Evolutionary conservation across 306 rosid species (phyloP).

Genomic region (Argentina anserina): DNA sequence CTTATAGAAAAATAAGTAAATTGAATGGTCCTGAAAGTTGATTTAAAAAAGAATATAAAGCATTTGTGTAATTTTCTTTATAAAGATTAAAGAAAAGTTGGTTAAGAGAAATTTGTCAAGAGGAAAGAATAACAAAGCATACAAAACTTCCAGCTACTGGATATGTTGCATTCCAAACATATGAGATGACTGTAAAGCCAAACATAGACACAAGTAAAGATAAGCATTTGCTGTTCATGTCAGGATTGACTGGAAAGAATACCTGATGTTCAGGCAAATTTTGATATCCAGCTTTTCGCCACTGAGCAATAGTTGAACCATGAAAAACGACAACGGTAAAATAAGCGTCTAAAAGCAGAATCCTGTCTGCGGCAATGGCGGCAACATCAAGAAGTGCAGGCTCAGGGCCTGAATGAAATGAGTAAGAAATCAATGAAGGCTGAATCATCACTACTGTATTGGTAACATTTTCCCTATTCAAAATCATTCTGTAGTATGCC

Average conservation of each 20-base stretch:
- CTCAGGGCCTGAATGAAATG: slow-evolving; percentile 86
- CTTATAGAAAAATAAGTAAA: not conserved
- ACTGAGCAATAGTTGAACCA: slow-evolving; percentile 96
- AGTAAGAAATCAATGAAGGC: slow-evolving; percentile 90
- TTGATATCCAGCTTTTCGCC: slow-evolving; percentile 97
- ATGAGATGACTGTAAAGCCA: not conserved
- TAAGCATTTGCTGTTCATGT: not conserved
- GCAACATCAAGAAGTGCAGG: slow-evolving; percentile 96
- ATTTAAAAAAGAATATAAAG: not conserved
- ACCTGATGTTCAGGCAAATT: slow-evolving; percentile 90
- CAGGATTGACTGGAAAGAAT: slow-evolving; percentile 5
- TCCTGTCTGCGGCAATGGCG: slow-evolving; percentile 89
- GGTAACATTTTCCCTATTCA: slow-evolving; percentile 87
- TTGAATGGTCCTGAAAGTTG: not conserved
- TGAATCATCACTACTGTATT: slow-evolving; percentile 97
- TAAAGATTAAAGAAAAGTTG: not conserved
- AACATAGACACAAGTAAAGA: not conserved
- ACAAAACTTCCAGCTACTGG: not conserved
- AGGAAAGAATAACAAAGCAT: not conserved
- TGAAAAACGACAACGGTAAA: slow-evolving; percentile 90
- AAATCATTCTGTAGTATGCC: slow-evolving; percentile 93
- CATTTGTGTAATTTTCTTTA: not conserved
- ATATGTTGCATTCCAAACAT: not conserved
- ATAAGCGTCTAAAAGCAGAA: slow-evolving; percentile 81
- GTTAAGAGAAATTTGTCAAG: not conserved